Evolutionary conservation across 257 asterid species (phyloP).

Genomic region (Jasminum sambac): DNA sequence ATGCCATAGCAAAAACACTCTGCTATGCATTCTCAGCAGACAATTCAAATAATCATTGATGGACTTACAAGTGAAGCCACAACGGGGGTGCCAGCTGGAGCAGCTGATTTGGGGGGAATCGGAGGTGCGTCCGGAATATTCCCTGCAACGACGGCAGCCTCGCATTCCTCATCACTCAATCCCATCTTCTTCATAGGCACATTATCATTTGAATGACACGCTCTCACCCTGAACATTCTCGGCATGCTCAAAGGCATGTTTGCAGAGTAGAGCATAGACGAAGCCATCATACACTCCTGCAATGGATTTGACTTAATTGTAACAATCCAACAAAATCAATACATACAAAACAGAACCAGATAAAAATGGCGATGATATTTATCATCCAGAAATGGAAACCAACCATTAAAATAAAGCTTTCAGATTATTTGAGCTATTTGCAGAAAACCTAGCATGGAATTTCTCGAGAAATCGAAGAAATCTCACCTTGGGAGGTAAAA

Average conservation of each 20-base stretch:
- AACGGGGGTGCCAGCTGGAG: slow-evolving; percentile 78
- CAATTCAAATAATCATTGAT: neutral
- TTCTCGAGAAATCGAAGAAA: neutral
- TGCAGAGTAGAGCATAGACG: slow-evolving; percentile 38
- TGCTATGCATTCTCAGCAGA: neutral
- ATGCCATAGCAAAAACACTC: slow-evolving; percentile 4
- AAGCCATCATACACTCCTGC: slow-evolving; percentile 38
- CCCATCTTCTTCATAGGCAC: slow-evolving; percentile 52
- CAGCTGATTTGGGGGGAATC: slow-evolving; percentile 61
- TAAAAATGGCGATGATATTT: neutral
- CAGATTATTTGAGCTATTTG: neutral
- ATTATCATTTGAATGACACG: slow-evolving; percentile 37
- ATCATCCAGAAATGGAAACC: neutral
- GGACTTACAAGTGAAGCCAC: slow-evolving; percentile 62
- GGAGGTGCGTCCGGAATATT: slow-evolving; percentile 88
- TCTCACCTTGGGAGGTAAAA: slow-evolving; percentile 23
- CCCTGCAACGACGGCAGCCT: slow-evolving; percentile 88
- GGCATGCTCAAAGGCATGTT: slow-evolving; percentile 25
- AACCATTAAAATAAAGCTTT: neutral
- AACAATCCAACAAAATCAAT: slow-evolving; percentile 13
- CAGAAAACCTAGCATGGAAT: slow-evolving; percentile 11
- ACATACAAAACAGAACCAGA: slow-evolving; percentile 4
- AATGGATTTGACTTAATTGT: slow-evolving; percentile 17
- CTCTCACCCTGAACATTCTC: slow-evolving; percentile 34
- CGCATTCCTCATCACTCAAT: slow-evolving; percentile 67